These are phyloP conservation scores for Cutaneotrichosporon sp. DNA, from an alignment of 1,284 basidiomycete genomes.

Conservation along the genomic window DNA sequence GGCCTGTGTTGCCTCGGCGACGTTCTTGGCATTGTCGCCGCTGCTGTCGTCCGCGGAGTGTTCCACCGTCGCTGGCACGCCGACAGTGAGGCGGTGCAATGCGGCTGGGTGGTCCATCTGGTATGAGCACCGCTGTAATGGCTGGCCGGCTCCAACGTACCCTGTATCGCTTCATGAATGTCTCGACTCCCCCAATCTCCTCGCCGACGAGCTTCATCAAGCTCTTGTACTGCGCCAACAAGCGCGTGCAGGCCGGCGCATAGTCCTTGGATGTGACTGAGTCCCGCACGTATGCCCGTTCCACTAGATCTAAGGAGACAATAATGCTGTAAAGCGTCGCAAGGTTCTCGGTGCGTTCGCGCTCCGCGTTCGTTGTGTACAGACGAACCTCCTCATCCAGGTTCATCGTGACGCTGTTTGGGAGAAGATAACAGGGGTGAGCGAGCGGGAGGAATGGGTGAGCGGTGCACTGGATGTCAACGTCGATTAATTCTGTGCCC, in stretches of 20 bases:
- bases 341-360: conserved; percentile 82
- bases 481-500: neutral
- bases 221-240: conserved; percentile 94
- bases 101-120: conserved; percentile 95
- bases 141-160: conserved; percentile 53
- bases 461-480: neutral
- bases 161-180: conserved; percentile 85
- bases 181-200: conserved; percentile 72
- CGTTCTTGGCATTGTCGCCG: conserved; percentile 86
- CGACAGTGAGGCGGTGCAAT: conserved; percentile 79
- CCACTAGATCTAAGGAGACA: conserved; percentile 86
- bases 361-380: conserved; percentile 79
- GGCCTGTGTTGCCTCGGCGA: conserved; percentile 97
- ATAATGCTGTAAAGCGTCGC: conserved; percentile 90
- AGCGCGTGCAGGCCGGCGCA: conserved; percentile 85
- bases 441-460: neutral
- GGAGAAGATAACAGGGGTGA: neutral
- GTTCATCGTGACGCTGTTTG: conserved; percentile 34
- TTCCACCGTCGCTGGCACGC: conserved; percentile 94
- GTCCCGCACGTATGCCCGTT: conserved; percentile 91
- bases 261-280: conserved; percentile 89
- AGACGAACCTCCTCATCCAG: conserved; percentile 88
- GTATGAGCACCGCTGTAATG: neutral
- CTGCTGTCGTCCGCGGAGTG: conserved; percentile 70
- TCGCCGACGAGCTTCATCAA: conserved; percentile 88